Percentiles rank a stretch among this genome's conserved stretches.
Evolutionary conservation across 1,139 yeast species (phyloP).

Genomic region (Lodderomyces pseudojiufengensis): DNA sequence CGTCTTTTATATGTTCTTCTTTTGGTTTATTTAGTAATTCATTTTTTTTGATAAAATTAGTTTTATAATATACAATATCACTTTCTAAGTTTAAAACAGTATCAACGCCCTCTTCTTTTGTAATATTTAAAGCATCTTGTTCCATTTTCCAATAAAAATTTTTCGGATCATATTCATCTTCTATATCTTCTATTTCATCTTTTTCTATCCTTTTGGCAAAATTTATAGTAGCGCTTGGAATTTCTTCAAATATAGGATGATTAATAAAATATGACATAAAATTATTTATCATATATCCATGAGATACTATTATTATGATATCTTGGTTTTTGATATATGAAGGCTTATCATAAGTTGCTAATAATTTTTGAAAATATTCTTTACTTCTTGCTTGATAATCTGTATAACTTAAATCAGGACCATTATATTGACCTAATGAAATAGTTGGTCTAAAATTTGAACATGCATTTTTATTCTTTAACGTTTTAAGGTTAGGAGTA

Average conservation of each 20-base stretch:
- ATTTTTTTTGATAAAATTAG: slow-evolving; percentile 41
- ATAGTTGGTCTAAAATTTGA: slow-evolving; percentile 47
- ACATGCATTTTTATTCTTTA: slow-evolving; percentile 34
- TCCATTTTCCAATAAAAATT: slow-evolving; percentile 31
- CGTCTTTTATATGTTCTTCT: slow-evolving; percentile 7
- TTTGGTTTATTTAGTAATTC: slow-evolving; percentile 21
- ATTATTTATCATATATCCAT: slow-evolving; percentile 43
- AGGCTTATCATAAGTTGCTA: slow-evolving; percentile 46
- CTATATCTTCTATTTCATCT: slow-evolving; percentile 12
- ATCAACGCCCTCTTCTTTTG: slow-evolving; percentile 27
- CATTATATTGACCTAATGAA: slow-evolving; percentile 46
- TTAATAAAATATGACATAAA: slow-evolving; percentile 40
- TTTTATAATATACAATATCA: slow-evolving; percentile 45
- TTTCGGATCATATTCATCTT: slow-evolving; percentile 16
- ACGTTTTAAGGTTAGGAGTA: slow-evolving; percentile 39
- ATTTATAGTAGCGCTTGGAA: slow-evolving; percentile 41
- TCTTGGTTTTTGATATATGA: slow-evolving; percentile 32
- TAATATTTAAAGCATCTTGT: slow-evolving; percentile 33
- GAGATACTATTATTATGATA: slow-evolving; percentile 39
- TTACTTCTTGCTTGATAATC: slow-evolving; percentile 43
- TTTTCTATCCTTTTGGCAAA: slow-evolving; percentile 25
- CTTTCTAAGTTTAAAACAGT: slow-evolving; percentile 37
- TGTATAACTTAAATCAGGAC: slow-evolving; percentile 39
- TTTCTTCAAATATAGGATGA: slow-evolving; percentile 47
- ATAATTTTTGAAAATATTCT: slow-evolving; percentile 38